A percentile compares a stretch with the other conserved stretches of the same genome.
Conservation (phyloP, 2,329 filamentous ascomycete species). For the Alternaria postmessia region DNA sequence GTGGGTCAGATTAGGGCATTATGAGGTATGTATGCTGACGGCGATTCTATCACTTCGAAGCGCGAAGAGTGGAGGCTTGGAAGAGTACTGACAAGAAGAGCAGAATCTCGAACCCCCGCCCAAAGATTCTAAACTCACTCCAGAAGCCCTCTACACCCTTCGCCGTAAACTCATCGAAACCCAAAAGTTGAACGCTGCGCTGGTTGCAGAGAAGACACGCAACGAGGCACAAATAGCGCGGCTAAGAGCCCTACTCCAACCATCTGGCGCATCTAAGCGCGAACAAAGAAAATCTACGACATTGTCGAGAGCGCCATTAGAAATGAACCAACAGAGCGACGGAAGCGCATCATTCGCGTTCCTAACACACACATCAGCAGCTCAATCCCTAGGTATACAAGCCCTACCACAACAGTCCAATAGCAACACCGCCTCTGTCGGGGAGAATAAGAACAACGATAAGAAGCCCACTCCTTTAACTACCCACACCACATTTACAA, state of each 20-base stretch:
- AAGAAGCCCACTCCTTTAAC: slow-evolving; percentile 60
- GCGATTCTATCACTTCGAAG: not conserved
- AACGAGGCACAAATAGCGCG: slow-evolving; percentile 76
- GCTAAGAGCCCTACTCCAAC: slow-evolving; percentile 65
- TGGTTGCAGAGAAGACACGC: slow-evolving; percentile 73
- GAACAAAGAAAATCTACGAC: slow-evolving; percentile 32
- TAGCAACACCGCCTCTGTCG: slow-evolving; percentile 21
- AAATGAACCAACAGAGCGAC: not conserved
- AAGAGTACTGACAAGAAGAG: slow-evolving; percentile 1
- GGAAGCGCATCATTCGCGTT: slow-evolving; percentile 59
- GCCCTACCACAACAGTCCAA: slow-evolving; percentile 36
- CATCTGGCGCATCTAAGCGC: slow-evolving; percentile 21
- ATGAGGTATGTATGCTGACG: slow-evolving; percentile 67
- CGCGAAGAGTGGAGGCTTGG: not conserved
- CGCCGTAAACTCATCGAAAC: slow-evolving; percentile 79
- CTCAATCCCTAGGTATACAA: slow-evolving; percentile 56
- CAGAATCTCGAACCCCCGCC: slow-evolving; percentile 39
- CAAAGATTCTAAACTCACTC: slow-evolving; percentile 59
- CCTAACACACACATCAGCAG: slow-evolving; percentile 60
- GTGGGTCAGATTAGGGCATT: slow-evolving; percentile 86
- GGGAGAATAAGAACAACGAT: slow-evolving; percentile 12
- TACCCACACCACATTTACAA: slow-evolving; percentile 78
- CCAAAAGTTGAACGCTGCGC: slow-evolving; percentile 73
- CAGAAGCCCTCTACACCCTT: slow-evolving; percentile 74
- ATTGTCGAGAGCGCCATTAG: slow-evolving; percentile 12